These are phyloP conservation scores for Trametes cubensis DNA, from an alignment of 768 basidiomycete species.

Conservation along the genomic window DNA sequence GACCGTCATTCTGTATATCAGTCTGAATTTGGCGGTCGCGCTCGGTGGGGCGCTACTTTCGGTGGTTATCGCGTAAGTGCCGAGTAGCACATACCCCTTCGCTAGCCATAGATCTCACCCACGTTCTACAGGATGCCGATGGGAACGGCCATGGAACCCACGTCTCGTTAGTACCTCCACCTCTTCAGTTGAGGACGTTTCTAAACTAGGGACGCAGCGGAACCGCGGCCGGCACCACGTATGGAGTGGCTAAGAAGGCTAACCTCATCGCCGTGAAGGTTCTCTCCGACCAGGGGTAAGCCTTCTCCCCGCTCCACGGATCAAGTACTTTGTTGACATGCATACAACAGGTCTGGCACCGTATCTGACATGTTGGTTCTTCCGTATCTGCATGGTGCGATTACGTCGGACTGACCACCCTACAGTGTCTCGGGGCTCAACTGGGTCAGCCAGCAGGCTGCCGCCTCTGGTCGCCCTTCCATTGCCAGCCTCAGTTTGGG, in stretches of 20 bases:
- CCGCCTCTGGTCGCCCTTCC: conserved; percentile 20
- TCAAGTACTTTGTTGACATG: conserved; percentile 35
- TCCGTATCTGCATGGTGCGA: not conserved
- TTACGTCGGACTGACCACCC: not conserved
- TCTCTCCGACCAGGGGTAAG: conserved; percentile 40
- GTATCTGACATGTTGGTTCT: conserved; percentile 19
- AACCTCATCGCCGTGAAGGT: conserved; percentile 47
- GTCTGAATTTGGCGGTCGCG: conserved; percentile 46
- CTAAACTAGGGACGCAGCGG: conserved; percentile 33
- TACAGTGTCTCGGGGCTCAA: conserved; percentile 31
- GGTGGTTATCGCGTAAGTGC: conserved; percentile 28
- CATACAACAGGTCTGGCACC: conserved; percentile 11
- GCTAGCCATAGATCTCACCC: not conserved
- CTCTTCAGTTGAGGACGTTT: not conserved
- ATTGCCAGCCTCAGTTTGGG: conserved; percentile 31
- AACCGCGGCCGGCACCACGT: conserved; percentile 39
- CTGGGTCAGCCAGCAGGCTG: conserved; percentile 26
- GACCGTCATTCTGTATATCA: conserved; percentile 11
- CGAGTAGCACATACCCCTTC: too few relatives aligned
- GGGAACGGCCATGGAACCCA: conserved; percentile 49
- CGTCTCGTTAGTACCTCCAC: conserved; percentile 21
- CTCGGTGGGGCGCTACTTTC: conserved; percentile 44
- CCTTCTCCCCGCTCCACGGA: conserved; percentile 26
- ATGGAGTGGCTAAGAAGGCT: conserved; percentile 36
- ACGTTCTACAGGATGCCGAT: conserved; percentile 32